phyloP scores from a whole-genome alignment of 2,329 filamentous ascomycete genomes.

The Xylariaceae sp. region DNA sequence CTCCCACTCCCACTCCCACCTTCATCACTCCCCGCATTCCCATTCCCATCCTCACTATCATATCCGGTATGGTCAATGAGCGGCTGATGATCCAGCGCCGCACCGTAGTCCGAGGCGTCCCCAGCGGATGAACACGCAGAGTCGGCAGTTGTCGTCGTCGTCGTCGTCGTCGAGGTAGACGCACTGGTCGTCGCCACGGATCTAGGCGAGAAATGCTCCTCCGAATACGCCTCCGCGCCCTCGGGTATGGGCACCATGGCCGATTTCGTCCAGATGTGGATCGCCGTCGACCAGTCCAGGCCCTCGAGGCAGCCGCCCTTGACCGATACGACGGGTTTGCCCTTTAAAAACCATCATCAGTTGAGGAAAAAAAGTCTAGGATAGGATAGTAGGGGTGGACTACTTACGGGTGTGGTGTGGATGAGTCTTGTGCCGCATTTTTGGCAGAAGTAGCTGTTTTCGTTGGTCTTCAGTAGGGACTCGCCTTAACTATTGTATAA shows the following conservation, averaged over 20 bases:
- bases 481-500: neutral
- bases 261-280: conserved; percentile 63
- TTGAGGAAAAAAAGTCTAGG: neutral
- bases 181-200: too few species aligned
- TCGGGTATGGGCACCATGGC: conserved; percentile 66
- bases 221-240: conserved; percentile 51
- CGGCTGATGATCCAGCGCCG: too few species aligned
- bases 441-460: conserved; percentile 57
- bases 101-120: conserved; percentile 46
- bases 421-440: conserved; percentile 61
- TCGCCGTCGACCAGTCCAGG: conserved; percentile 54
- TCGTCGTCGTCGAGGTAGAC: too few species aligned
- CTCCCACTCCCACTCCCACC: too few species aligned
- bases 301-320: conserved; percentile 63
- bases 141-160: too few species aligned
- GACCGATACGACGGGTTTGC: conserved; percentile 56
- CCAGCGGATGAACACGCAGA: conserved; percentile 40
- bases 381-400: neutral
- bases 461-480: conserved; percentile 1
- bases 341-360: too few species aligned
- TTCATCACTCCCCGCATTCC: conserved; percentile 5
- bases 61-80: too few species aligned
- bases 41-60: too few species aligned
- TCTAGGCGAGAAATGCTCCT: too few species aligned
- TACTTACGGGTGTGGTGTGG: conserved; percentile 52